Evolutionary conservation across 768 basidiomycete species (phyloP).

Genomic region (Naganishia friedmannii): DNA sequence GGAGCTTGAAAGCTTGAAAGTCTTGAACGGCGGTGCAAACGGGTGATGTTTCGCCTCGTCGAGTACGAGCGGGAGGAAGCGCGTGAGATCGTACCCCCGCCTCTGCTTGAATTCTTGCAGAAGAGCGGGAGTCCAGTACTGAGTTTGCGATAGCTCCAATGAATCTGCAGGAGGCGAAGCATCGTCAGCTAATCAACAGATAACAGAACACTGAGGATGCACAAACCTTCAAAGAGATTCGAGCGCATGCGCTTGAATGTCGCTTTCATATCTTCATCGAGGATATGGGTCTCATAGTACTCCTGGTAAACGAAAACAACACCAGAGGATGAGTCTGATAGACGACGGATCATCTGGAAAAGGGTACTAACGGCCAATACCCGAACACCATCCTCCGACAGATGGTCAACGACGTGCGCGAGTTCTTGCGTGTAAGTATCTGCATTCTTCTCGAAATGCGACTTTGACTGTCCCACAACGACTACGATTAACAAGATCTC

Average conservation of each 20-base stretch:
- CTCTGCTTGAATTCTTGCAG: not conserved
- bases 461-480: not conserved
- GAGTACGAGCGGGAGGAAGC: constrained; percentile 16
- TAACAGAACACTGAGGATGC: not conserved
- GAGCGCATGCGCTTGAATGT: not conserved
- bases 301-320: not conserved
- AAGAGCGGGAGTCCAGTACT: constrained; percentile 5
- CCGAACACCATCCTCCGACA: constrained; percentile 13
- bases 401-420: constrained; percentile 15
- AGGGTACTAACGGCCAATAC: not conserved
- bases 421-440: not conserved
- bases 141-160: constrained; percentile 16
- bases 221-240: constrained; percentile 13
- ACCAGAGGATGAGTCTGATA: not conserved
- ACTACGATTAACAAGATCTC: not conserved
- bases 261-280: not conserved
- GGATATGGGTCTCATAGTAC: constrained; percentile 1
- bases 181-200: not conserved
- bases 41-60: not conserved
- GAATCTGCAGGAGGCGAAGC: constrained; percentile 6
- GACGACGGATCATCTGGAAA: not conserved
- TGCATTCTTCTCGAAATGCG: constrained; percentile 12
- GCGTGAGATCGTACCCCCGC: not conserved
- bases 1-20: not conserved
- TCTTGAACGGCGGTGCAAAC: not conserved